Conservation (phyloP, 805 yeast species). For the Candida jianshihensis region DNA sequence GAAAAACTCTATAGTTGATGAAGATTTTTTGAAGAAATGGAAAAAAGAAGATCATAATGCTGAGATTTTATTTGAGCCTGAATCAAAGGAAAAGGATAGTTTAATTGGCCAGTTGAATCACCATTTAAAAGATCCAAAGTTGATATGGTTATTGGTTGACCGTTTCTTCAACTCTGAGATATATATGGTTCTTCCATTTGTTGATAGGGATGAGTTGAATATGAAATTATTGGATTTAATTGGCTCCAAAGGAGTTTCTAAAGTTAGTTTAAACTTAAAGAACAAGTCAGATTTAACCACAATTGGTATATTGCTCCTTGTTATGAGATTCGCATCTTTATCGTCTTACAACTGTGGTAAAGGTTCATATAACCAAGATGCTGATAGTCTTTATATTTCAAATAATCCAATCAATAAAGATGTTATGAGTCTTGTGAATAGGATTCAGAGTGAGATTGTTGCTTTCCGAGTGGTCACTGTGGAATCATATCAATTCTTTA, state of each 20-base stretch:
- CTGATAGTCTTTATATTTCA: slow-evolving; percentile 13
- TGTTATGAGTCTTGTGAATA: slow-evolving; percentile 6
- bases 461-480: slow-evolving; percentile 10
- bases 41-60: slow-evolving; percentile 2
- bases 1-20: background rate
- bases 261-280: slow-evolving; percentile 7
- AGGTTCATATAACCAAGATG: background rate
- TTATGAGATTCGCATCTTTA: slow-evolving; percentile 19
- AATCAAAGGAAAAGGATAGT: slow-evolving; percentile 1
- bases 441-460: slow-evolving; percentile 11
- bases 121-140: slow-evolving; percentile 10
- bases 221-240: slow-evolving; percentile 7
- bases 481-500: slow-evolving; percentile 15
- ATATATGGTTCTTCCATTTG: slow-evolving; percentile 13
- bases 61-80: background rate
- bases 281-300: slow-evolving; percentile 15
- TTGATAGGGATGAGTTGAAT: slow-evolving; percentile 15
- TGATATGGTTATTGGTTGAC: slow-evolving; percentile 21
- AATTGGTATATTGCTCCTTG: slow-evolving; percentile 13
- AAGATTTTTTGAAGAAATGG: slow-evolving; percentile 5
- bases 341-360: slow-evolving; percentile 16
- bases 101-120: slow-evolving; percentile 1
- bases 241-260: slow-evolving; percentile 9
- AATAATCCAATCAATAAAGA: slow-evolving; percentile 11
- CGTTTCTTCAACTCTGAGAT: slow-evolving; percentile 19